phyloP scores from a whole-genome alignment of 441 rosid species.

The Oxalis stricta region DNA sequence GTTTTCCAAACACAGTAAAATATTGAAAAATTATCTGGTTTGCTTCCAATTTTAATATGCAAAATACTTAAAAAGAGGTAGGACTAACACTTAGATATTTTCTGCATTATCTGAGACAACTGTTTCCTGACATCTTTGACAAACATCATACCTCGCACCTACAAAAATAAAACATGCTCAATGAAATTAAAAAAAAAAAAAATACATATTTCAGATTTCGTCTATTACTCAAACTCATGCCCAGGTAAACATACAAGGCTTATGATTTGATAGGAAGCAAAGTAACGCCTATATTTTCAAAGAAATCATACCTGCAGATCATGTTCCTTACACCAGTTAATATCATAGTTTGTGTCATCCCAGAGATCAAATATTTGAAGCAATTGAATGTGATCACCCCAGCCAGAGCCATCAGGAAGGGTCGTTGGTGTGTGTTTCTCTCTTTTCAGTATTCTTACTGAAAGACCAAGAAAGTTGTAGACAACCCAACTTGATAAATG shows the following conservation, averaged over 20 bases:
- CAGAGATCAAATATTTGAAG: constrained; percentile 79
- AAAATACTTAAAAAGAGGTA: constrained; percentile 4
- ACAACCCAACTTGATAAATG: not conserved
- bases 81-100: constrained; percentile 62
- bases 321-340: constrained; percentile 72
- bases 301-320: constrained; percentile 70
- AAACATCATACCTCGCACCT: constrained; percentile 93
- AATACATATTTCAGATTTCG: no score
- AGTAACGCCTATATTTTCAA: no score
- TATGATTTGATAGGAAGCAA: no score
- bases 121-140: constrained; percentile 89
- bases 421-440: constrained; percentile 48
- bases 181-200: no score
- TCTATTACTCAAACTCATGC: no score
- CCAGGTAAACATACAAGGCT: no score
- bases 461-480: not conserved
- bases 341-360: constrained; percentile 53
- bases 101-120: constrained; percentile 84
- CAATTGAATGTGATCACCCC: constrained; percentile 88
- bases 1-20: constrained; percentile 15
- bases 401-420: constrained; percentile 92
- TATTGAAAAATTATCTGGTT: not conserved
- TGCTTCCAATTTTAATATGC: not conserved
- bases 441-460: constrained; percentile 62
- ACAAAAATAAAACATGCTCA: constrained; percentile 11